Base-by-base conservation (phyloP, 805 yeast species). In the Barnettozyma populi region DNA sequence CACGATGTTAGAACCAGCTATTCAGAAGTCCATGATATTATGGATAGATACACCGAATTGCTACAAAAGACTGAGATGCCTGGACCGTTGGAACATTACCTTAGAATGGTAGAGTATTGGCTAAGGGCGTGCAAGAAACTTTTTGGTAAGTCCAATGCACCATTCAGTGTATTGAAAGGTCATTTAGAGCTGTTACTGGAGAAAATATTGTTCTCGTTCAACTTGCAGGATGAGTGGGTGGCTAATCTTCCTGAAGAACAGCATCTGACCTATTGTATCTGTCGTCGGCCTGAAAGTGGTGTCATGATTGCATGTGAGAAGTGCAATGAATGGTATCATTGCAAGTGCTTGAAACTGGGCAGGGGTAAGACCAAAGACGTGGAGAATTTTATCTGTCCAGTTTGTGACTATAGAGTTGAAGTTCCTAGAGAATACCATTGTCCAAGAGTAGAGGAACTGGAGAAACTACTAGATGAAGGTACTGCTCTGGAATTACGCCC, bases 241-340 rank as follows among this genome's bases (percentile, higher is more conserved):
- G 35, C 53, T 1, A 24, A 31, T 4, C 38, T 44, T 9, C 25
- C 43, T 1, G 56, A 55, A 2, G 51, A 50, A 6, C 55, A 57
- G 11, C 62, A 57, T 16, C 41, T 45, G 7, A 57, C 62, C 20
- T 83, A 78, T 57, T 84, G 90, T 58, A 66, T 80, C 47, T 84
- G 92, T 61, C 71, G 89, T 41, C 76, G 74, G 42, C 63, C 64
- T 21, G 90, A 83, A 54, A 63, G 73, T 54, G 75, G 86, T 62
- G 73, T 76, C 0, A 83, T 83, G 86, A 77, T 82, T 40, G 84
- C 78, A 49, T 84, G 90, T 65, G 90, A 83, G 52, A 64, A 62
- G 16, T 85, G 92, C 61, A 70, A 74, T 45, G 88, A 83, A 56
- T 83, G 90, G 90, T 84, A 78, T 57, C 90, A 84, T 59, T 73